Evolutionary conservation across 257 asterid genomes (phyloP).

Genomic region (Knoxia roxburghii): DNA sequence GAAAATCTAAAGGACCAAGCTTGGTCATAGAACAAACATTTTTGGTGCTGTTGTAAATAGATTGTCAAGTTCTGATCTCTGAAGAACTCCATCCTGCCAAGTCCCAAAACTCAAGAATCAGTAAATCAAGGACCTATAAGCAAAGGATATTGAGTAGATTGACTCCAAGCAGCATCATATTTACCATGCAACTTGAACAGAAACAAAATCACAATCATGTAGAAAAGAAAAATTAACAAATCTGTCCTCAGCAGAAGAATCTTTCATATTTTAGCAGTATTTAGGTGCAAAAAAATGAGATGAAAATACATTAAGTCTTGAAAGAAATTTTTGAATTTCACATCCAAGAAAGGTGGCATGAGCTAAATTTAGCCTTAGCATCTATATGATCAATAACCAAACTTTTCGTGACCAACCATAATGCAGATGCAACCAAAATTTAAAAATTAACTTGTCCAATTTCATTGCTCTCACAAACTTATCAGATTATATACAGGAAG

Average conservation of each 20-base stretch:
- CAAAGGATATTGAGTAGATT: background rate
- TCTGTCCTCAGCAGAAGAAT: background rate
- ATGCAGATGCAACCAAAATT: background rate
- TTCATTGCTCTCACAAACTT: background rate
- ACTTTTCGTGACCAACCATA: background rate
- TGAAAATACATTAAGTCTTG: too few relatives aligned
- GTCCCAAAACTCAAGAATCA: conserved; percentile 18
- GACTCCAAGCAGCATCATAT: background rate
- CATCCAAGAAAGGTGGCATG: background rate
- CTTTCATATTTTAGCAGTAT: background rate
- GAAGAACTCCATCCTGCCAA: conserved; percentile 85
- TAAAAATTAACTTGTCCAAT: background rate
- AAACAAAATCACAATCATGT: background rate
- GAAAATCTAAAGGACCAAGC: background rate
- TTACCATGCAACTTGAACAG: background rate
- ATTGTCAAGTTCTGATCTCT: conserved; percentile 71
- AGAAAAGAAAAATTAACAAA: background rate
- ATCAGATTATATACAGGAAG: background rate
- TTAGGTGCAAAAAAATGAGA: too few relatives aligned
- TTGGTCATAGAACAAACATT: conserved; percentile 39
- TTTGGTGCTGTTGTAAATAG: conserved; percentile 95
- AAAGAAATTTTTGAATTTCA: background rate
- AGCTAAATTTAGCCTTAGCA: background rate
- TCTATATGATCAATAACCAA: background rate
- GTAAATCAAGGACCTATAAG: background rate